Evolutionary conservation across 2,329 filamentous ascomycete species (phyloP), one percentile per base, ranked within the genome.

Genomic region (Pestalotiopsis sp.): DNA sequence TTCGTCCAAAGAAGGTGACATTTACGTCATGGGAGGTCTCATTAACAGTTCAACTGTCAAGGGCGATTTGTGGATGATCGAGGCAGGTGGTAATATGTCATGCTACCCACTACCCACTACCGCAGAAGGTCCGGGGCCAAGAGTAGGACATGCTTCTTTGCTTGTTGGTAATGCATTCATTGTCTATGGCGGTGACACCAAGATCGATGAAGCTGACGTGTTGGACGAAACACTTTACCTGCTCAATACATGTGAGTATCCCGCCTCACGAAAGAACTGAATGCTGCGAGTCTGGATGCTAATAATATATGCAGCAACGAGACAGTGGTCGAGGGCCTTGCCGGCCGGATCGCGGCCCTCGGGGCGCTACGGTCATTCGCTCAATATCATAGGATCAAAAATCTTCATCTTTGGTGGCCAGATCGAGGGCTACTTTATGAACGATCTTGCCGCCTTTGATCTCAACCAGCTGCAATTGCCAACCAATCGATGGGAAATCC

Each of bases 111-210:
- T 99, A 68, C 90, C 92, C 12, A 98, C 96, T 0, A 96, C 94
- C 0, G 93, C 94, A 23, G 96, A 99, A 80, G 96, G 96, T 0
- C 97, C 96, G 1, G 95, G 96, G 4, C 96, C 97, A 1, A 90
- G 96, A 83, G 96, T 99, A 66, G 96, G 96, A 3, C 96, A 99
- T 82, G 88, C 95, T 23, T 97, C 95, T 84, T 85, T 99, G 76
- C 86, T 99, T 17, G 96, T 99, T 66, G 97, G 97, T 68, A 99
- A 99, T 81, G 96, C 96, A 0, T 99, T 98, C 79, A 99, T 99
- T 74, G 96, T 99, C 13, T 99, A 98, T 78, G 97, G 96, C 64
- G 96, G 96, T 78, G 97, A 99, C 80, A 99, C 96, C 65, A 99
- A 99, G 81, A 92, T 97, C 78, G 94, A 98, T 67, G 96, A 98